phyloP scores from a whole-genome alignment of 1,284 basidiomycete genomes.

The Malassezia caprae region DNA sequence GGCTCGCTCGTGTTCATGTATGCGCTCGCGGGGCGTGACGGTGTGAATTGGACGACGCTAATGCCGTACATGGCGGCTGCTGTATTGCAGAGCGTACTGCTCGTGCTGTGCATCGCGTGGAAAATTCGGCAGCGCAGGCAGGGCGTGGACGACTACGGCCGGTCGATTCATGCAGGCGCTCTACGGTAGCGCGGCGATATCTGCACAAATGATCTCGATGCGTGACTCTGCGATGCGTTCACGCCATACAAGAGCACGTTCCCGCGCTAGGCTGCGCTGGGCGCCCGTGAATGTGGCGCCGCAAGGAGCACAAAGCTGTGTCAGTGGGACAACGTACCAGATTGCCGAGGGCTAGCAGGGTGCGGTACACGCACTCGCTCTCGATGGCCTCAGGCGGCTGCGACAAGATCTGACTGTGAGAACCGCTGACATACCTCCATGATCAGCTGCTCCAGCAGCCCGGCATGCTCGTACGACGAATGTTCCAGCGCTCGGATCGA shows the following conservation, averaged over 20 bases:
- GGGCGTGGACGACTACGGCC: slow-evolving; percentile 86
- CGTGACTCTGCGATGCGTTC: background rate
- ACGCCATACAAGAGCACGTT: background rate
- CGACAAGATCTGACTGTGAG: slow-evolving; percentile 9
- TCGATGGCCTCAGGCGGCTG: slow-evolving; percentile 55
- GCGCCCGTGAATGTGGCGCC: background rate
- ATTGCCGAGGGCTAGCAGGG: slow-evolving; percentile 78
- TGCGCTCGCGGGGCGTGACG: slow-evolving; percentile 51
- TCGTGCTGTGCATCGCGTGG: slow-evolving; percentile 52
- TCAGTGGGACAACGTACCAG: slow-evolving; percentile 54
- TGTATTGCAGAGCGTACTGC: slow-evolving; percentile 68
- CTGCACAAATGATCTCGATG: slow-evolving; percentile 2
- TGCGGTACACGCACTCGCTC: slow-evolving; percentile 71
- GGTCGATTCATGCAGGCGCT: slow-evolving; percentile 51
- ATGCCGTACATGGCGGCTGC: slow-evolving; percentile 69
- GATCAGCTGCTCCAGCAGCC: slow-evolving; percentile 24
- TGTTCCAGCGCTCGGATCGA: slow-evolving; percentile 6
- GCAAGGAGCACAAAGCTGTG: slow-evolving; percentile 5
- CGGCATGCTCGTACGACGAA: slow-evolving; percentile 10
- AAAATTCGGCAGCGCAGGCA: slow-evolving; percentile 57
- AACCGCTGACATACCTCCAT: slow-evolving; percentile 21
- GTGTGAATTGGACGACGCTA: slow-evolving; percentile 32
- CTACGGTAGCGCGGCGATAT: slow-evolving; percentile 1
- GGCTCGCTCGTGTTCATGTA: slow-evolving; percentile 79
- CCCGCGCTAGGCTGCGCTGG: background rate